Percentiles rank a stretch among this genome's conserved stretches.
These are phyloP conservation scores for Apophysomyces variabilis DNA, from an alignment of 371 early-diverging fungal genomes.

Conservation along the genomic window DNA sequence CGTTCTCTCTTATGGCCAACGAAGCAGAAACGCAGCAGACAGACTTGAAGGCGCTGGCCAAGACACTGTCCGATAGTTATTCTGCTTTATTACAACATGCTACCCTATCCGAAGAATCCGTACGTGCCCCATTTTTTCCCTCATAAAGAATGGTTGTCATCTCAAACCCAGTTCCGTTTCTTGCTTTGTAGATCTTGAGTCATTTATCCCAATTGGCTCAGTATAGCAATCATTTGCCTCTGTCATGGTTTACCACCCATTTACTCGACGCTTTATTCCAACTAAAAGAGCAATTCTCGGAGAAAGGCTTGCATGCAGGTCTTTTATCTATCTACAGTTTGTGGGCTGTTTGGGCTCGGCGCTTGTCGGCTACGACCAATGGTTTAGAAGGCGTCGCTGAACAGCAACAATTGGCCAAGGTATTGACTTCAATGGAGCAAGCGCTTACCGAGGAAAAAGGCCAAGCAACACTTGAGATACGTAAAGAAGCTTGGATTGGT, in stretches of 20 bases:
- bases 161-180: neutral
- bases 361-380: slow-evolving; percentile 23
- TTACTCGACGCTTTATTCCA: slow-evolving; percentile 28
- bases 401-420: slow-evolving; percentile 20
- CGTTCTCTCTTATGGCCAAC: neutral
- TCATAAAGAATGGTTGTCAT: neutral
- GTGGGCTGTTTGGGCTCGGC: slow-evolving; percentile 45
- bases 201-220: slow-evolving; percentile 37
- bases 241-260: slow-evolving; percentile 47
- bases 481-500: slow-evolving; percentile 46
- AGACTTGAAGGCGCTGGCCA: slow-evolving; percentile 44
- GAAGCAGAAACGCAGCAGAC: slow-evolving; percentile 14
- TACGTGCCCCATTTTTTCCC: slow-evolving; percentile 12
- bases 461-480: slow-evolving; percentile 12
- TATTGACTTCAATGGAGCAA: slow-evolving; percentile 22
- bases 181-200: slow-evolving; percentile 24
- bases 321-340: slow-evolving; percentile 27
- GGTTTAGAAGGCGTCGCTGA: slow-evolving; percentile 6
- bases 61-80: slow-evolving; percentile 43
- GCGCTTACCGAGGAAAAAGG: neutral
- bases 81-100: slow-evolving; percentile 35
- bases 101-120: slow-evolving; percentile 23
- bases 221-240: slow-evolving; percentile 47
- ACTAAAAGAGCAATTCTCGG: slow-evolving; percentile 17
- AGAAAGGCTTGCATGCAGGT: neutral